Evolutionary conservation across 2,329 filamentous ascomycete species (phyloP), one percentile per base, ranked within the genome.

Genomic region (Aspergillus fumigatus): DNA sequence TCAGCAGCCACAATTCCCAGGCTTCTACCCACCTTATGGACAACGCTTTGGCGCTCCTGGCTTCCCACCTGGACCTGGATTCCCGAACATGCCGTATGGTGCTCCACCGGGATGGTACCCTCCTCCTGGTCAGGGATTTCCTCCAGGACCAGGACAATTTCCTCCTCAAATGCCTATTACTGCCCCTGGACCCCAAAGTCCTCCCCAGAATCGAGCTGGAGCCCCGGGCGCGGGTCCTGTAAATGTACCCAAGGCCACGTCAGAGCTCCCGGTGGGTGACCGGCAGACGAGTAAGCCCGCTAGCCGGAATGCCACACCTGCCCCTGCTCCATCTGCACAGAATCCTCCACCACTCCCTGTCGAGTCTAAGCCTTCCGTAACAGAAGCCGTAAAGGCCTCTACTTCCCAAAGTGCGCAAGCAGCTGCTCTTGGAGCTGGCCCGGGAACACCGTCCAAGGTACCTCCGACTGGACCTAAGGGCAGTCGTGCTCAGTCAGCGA

Each of bases 81-180:
- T 88, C 65, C 85, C 85, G 62, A 86, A 86, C 62, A 88, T 91
- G 82, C 88, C 88, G 1, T 95, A 92, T 71, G 89, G 88, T 61
- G 87, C 86, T 17, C 89, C 86, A 49, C 80, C 79, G 50, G 88
- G 88, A 55, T 95, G 90, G 89, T 93, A 87, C 70, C 88, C 88
- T 63, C 84, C 82, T 53, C 85, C 86, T 8, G 88, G 87, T 6
- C 89, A 90, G 73, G 87, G 86, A 26, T 94, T 91, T 64, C 88
- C 86, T 35, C 86, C 83, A 60, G 79, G 75, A 29, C 87, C 84
- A 14, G 87, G 83, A 50, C 83, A 80, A 21, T 89, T 88, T 68
- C 87, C 86, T 58, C 84, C 83, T 38, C 81, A 68, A 55, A 77
- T 82, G 70, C 82, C 82, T 23, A 80, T 82, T 59, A 84, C 82